A percentile compares a stretch with the other conserved stretches of the same genome.
phyloP scores from a whole-genome alignment of 257 asterid species.

The Linderniella brevidens region DNA sequence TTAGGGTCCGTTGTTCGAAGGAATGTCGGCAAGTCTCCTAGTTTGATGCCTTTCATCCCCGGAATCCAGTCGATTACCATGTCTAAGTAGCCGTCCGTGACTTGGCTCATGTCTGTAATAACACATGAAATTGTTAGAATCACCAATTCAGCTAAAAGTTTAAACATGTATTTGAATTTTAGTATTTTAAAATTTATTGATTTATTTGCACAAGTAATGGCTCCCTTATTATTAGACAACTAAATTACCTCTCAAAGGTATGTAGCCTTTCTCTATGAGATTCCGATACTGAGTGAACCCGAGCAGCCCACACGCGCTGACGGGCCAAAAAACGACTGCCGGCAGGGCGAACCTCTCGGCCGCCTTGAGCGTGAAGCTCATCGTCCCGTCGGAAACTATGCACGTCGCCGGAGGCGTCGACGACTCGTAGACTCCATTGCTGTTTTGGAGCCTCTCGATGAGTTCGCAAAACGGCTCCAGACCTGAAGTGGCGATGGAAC shows the following conservation, averaged over 20 bases:
- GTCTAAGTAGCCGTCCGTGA: constrained; percentile 30
- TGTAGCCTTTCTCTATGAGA: constrained; percentile 17
- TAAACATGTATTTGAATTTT: not conserved
- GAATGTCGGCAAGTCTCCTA: constrained; percentile 26
- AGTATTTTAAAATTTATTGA: too few species aligned
- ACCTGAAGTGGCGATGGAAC: constrained; percentile 16
- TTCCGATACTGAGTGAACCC: constrained; percentile 16
- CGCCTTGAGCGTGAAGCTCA: constrained; percentile 25
- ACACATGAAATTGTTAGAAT: not conserved
- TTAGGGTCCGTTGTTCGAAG: constrained; percentile 16
- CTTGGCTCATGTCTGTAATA: constrained; percentile 17
- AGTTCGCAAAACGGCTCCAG: constrained; percentile 21
- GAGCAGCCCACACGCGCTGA: constrained; percentile 18
- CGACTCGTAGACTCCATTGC: not conserved
- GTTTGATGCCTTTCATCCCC: constrained; percentile 15
- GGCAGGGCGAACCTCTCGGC: constrained; percentile 20
- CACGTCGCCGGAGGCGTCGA: constrained; percentile 31
- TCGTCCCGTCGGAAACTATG: constrained; percentile 24
- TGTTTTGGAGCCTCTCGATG: constrained; percentile 11
- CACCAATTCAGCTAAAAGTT: not conserved
- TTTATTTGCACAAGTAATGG: too few species aligned
- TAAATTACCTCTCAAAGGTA: constrained; percentile 29
- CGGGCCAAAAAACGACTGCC: constrained; percentile 17
- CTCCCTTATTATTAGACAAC: too few species aligned
- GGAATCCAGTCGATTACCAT: constrained; percentile 19